Conservation (phyloP, 805 yeast species). For the Sugiyamaella boreocaroliniensis region DNA sequence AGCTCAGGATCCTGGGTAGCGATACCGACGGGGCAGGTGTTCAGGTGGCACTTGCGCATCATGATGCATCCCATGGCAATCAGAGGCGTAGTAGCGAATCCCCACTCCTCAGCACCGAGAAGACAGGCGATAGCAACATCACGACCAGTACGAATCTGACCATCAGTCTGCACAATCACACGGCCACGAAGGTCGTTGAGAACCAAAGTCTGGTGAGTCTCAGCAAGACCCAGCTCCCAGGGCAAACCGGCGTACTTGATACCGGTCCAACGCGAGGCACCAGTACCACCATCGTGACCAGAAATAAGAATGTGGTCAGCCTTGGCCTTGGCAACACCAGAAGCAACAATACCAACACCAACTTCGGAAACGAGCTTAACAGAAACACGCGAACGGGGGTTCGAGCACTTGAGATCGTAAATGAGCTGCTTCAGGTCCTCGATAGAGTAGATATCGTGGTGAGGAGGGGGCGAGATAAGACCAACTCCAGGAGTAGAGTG, state of each 20-base stretch:
- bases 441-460: slow-evolving; percentile 95
- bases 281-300: slow-evolving; percentile 99
- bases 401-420: slow-evolving; percentile 92
- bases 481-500: slow-evolving; percentile 97
- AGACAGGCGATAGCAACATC: slow-evolving; percentile 95
- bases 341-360: slow-evolving; percentile 98
- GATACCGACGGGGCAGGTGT: slow-evolving; percentile 96
- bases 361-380: slow-evolving; percentile 96
- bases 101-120: slow-evolving; percentile 98
- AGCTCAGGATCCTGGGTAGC: slow-evolving; percentile 97
- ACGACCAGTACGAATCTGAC: slow-evolving; percentile 94
- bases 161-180: slow-evolving; percentile 95
- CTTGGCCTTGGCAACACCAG: slow-evolving; percentile 98
- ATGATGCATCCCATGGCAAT: slow-evolving; percentile 96
- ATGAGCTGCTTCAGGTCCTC: slow-evolving; percentile 96
- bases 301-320: slow-evolving; percentile 94
- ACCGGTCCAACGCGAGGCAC: slow-evolving; percentile 97
- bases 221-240: slow-evolving; percentile 98
- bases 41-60: slow-evolving; percentile 91
- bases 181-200: slow-evolving; percentile 93
- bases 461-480: slow-evolving; percentile 96
- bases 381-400: slow-evolving; percentile 94
- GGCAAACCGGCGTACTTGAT: slow-evolving; percentile 96
- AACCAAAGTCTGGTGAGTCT: slow-evolving; percentile 94
- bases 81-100: slow-evolving; percentile 94